These are phyloP conservation scores for Rhizopogon salebrosus DNA, from an alignment of 768 basidiomycete genomes.

Conservation along the genomic window DNA sequence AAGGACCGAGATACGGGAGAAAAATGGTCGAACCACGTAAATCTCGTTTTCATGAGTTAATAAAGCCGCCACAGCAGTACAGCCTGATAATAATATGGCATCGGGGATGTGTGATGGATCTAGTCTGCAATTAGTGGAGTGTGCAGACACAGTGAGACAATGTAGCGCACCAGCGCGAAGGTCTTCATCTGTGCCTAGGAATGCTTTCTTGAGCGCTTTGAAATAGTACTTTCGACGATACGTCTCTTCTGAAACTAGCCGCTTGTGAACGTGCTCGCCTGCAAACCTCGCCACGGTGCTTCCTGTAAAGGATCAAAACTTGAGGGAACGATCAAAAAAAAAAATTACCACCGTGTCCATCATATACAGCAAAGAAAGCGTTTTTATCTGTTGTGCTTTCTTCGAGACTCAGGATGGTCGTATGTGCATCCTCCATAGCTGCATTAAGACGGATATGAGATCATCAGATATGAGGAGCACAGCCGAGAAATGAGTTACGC, in stretches of 20 bases:
- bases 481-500: constrained; percentile 32
- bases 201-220: constrained; percentile 79
- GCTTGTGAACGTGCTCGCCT: constrained; percentile 77
- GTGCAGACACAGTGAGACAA: neutral
- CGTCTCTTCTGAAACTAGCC: constrained; percentile 64
- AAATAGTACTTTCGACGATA: constrained; percentile 70
- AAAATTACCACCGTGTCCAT: constrained; percentile 87
- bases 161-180: constrained; percentile 66
- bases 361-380: constrained; percentile 94
- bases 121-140: constrained; percentile 24
- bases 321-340: constrained; percentile 6
- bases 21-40: constrained; percentile 57
- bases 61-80: constrained; percentile 89
- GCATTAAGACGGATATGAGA: constrained; percentile 12
- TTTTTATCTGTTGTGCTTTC: constrained; percentile 42
- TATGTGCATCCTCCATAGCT: constrained; percentile 99
- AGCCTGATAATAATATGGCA: constrained; percentile 93
- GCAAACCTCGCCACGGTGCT: constrained; percentile 83
- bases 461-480: neutral
- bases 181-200: constrained; percentile 93
- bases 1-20: neutral
- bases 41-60: constrained; percentile 75
- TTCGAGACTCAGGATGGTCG: constrained; percentile 66
- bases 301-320: constrained; percentile 39
- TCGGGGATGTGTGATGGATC: constrained; percentile 86